phyloP scores from a whole-genome alignment of 345 rosid species.

The Stellera chamaejasme region DNA sequence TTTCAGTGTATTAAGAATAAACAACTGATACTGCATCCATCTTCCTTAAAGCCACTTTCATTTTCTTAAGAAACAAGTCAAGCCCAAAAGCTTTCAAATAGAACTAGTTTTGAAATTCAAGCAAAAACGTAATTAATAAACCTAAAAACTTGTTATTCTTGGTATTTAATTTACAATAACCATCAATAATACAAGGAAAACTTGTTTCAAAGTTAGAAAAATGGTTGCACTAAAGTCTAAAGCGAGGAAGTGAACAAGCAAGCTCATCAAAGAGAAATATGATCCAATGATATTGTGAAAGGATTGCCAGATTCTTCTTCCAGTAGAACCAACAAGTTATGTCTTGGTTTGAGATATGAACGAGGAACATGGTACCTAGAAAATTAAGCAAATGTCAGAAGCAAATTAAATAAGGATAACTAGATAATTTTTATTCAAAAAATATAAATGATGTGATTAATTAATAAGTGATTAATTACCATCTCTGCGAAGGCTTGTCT shows the following conservation, averaged over 20 bases:
- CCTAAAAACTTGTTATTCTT: conserved; percentile 24
- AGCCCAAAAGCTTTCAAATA: too few relatives aligned
- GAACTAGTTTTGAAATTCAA: too few relatives aligned
- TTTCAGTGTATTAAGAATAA: too few relatives aligned
- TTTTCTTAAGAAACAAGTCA: too few relatives aligned
- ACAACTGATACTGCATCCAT: too few relatives aligned
- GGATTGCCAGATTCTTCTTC: conserved; percentile 54
- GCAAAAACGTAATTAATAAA: conserved; percentile 16
- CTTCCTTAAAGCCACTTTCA: too few relatives aligned
- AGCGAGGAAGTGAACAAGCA: neutral
- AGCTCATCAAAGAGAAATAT: conserved; percentile 20
- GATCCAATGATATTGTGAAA: conserved; percentile 30
- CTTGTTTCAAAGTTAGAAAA: conserved; percentile 5
- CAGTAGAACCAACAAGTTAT: conserved; percentile 40
- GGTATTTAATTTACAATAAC: conserved; percentile 19
- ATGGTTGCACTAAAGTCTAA: neutral
- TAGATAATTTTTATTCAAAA: neutral
- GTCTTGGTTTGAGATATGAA: conserved; percentile 29
- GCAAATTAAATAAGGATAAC: neutral
- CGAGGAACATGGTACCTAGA: conserved; percentile 48
- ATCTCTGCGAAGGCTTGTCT: conserved; percentile 44
- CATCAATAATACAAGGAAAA: conserved; percentile 15
- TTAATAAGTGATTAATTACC: conserved; percentile 24
- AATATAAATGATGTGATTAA: too few relatives aligned
- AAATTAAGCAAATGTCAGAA: neutral